These are phyloP conservation scores for Phytophthora agathidicida DNA, from an alignment of 352 stramenopile genomes.

Conservation along the genomic window DNA sequence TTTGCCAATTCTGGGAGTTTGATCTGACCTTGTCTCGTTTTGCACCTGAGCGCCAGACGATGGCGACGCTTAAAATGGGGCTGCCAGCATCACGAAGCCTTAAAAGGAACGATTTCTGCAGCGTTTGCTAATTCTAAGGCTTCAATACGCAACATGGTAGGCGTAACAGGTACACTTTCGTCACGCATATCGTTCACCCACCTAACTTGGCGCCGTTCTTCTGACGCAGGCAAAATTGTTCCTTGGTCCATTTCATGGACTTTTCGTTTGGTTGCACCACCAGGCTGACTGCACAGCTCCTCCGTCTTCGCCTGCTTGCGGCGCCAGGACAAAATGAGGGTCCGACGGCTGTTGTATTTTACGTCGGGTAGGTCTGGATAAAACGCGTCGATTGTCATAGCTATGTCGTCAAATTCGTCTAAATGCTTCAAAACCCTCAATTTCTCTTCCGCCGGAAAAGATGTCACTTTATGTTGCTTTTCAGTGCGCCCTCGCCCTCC, in stretches of 20 bases:
- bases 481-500: neutral
- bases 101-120: neutral
- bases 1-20: neutral
- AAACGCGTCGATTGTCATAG: neutral
- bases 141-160: neutral
- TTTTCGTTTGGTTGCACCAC: neutral
- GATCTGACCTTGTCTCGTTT: constrained; percentile 10
- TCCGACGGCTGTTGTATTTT: neutral
- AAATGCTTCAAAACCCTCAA: too few species aligned
- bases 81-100: constrained; percentile 1
- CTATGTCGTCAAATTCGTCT: too few species aligned
- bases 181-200: neutral
- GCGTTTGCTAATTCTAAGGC: neutral
- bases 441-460: neutral
- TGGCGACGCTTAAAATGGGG: neutral
- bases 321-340: neutral
- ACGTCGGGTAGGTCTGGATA: neutral
- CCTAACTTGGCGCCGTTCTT: neutral
- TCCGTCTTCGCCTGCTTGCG: neutral
- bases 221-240: neutral
- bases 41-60: neutral
- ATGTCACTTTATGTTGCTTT: neutral
- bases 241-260: neutral
- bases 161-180: neutral
- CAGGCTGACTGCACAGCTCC: neutral